Evolutionary conservation across 1,284 basidiomycete genomes (phyloP), one percentile per base, ranked within the genome.

Genomic region (Trichosporon ovoides): DNA sequence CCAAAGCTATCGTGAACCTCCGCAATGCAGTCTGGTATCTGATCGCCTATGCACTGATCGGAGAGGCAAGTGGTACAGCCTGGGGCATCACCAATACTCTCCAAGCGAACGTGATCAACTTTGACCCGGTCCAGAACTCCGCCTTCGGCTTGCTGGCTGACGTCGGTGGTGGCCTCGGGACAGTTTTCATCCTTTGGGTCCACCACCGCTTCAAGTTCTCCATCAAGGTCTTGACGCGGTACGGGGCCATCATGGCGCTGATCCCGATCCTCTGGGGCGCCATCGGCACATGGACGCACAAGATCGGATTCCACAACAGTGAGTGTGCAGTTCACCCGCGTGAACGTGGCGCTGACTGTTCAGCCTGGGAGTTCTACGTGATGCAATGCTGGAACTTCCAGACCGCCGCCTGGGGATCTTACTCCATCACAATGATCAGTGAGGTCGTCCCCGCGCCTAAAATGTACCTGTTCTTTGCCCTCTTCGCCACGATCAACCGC

Each of bases 401-500:
- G 37, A 65, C 58, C 13, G 63, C 58, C 38, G 64, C 61, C 16
- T 65, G 61, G 61, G 61, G 56, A 18, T 46, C 54, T 1, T 66
- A 61, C 46, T 22, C 40, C 3, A 49, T 63, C 53, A 59, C 64
- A 4, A 61, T 66, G 59, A 61, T 66, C 48, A 53, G 55, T 37
- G 64, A 66, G 36, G 61, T 66, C 19, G 56, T 56, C 10, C 64
- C 64, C 9, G 64, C 64, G 16, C 61, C 61, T 7, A 66, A 66
- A 36, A 40, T 46, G 19, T 66, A 48, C 57, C 35, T 66, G 18
- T 63, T 62, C 56, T 59, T 62, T 40, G 59, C 58, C n/a, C 52
- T 53, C 11, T 52, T 54, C 43, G 33, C 34, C 20, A 49, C 52
- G 11, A 38, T 56, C 33, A n/a, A 18, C 14, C 48, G 38, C 9